These are phyloP conservation scores for Amanita pseudoporphyria DNA, from an alignment of 768 basidiomycete species.

Conservation along the genomic window DNA sequence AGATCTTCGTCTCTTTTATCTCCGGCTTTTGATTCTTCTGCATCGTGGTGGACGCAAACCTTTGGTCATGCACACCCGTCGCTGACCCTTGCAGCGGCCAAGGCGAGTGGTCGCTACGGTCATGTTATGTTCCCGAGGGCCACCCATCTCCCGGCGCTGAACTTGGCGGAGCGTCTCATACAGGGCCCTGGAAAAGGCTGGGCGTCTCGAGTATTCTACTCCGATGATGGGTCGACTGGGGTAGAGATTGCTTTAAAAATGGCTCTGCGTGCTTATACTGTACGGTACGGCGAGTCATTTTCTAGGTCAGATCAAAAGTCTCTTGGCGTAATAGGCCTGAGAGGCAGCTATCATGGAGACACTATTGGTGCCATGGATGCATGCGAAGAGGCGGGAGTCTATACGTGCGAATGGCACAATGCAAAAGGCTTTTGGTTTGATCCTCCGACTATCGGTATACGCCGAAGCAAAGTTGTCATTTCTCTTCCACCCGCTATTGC, in stretches of 20 bases:
- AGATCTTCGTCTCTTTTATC: slow-evolving; percentile 22
- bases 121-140: slow-evolving; percentile 96
- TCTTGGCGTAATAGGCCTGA: slow-evolving; percentile 76
- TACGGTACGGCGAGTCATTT: slow-evolving; percentile 25
- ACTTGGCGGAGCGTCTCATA: slow-evolving; percentile 73
- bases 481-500: slow-evolving; percentile 42
- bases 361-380: slow-evolving; percentile 98
- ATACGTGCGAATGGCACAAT: slow-evolving; percentile 93
- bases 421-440: slow-evolving; percentile 93
- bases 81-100: slow-evolving; percentile 79
- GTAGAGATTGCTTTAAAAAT: slow-evolving; percentile 99
- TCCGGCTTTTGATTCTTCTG: slow-evolving; percentile 80
- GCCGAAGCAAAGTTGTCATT: slow-evolving; percentile 46
- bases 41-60: slow-evolving; percentile 98
- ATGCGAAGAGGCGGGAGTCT: slow-evolving; percentile 73
- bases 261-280: slow-evolving; percentile 68
- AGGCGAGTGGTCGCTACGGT: slow-evolving; percentile 87
- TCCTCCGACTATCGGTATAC: slow-evolving; percentile 68
- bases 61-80: slow-evolving; percentile 75
- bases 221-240: slow-evolving; percentile 91
- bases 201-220: slow-evolving; percentile 88
- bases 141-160: slow-evolving; percentile 76
- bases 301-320: slow-evolving; percentile 30
- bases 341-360: slow-evolving; percentile 95
- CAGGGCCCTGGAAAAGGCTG: slow-evolving; percentile 81